Base-by-base conservation (phyloP, 176 grass and related monocot species). In the Aegilops speltoides region DNA sequence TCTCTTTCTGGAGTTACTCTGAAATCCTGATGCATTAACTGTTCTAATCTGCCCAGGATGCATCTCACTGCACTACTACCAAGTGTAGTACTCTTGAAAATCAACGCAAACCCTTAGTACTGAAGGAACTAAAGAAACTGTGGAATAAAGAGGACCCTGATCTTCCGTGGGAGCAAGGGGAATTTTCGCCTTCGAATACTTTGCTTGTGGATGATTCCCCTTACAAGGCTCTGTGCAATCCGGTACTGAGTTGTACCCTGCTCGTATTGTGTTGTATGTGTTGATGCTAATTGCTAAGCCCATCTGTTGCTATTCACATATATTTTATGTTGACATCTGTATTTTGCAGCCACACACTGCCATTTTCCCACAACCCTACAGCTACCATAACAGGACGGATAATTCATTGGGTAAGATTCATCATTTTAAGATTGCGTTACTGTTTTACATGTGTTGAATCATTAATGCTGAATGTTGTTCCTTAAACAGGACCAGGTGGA, bases 151-250 rank as follows among this genome's bases (percentile, higher is more conserved):
- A 91, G 64, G 82, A 93, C 31, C 60, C 73, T 93, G 82, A 83
- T 86, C 92, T 99, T 77, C 97, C 94, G 73, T 96, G 91, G 97
- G 82, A 73, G 33, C 83, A 88, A 72, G 97, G 94, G 79, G 86
- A 91, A 32, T 99, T 90, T 77, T 96, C 92, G 70, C 86, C 84
- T 79, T 92, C 84, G 83, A 99, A 99, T 91, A 99, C 97, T 59
- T 91, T 99, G 72, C 90, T 96, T 73, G 92, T 99, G 60, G 94
- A 99, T 87, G 97, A 99, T 89, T 99, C 97, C 78, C 97, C 97
- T 84, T 99, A 94, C 77, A 99, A 99, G 87, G 92, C 92, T 81
- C 37, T 96, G 48, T 79, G 90, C 85, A 99, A 99, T 80, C 97
- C 89, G 72, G 97, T 99, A 99, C 81, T 87, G 72, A 83, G 24